These are phyloP conservation scores for Elongisporangium anandrum DNA, from an alignment of 352 stramenopile species.

Conservation along the genomic window DNA sequence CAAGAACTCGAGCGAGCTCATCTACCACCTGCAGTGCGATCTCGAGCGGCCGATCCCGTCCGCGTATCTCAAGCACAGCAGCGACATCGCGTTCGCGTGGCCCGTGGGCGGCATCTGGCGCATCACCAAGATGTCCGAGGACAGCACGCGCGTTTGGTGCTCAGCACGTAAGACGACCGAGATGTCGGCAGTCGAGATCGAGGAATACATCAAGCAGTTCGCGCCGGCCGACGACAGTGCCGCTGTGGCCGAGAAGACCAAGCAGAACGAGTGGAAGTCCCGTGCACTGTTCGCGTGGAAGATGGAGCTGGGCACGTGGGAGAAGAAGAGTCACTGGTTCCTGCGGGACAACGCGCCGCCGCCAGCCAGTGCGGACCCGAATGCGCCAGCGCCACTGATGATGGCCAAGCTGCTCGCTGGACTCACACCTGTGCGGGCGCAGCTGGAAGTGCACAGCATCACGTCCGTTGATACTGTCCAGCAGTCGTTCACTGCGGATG, in stretches of 20 bases:
- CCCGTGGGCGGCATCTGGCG: slow-evolving; percentile 25
- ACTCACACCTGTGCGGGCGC: slow-evolving; percentile 7
- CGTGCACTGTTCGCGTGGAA: slow-evolving; percentile 26
- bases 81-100: slow-evolving; percentile 11
- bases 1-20: slow-evolving; percentile 14
- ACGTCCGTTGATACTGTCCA: slow-evolving; percentile 14
- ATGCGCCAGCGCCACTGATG: not conserved
- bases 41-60: slow-evolving; percentile 18
- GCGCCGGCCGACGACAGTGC: not conserved
- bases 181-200: slow-evolving; percentile 10
- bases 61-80: slow-evolving; percentile 7
- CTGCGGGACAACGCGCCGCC: slow-evolving; percentile 4
- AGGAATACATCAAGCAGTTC: slow-evolving; percentile 8
- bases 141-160: slow-evolving; percentile 13
- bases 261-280: no score
- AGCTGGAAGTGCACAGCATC: slow-evolving; percentile 9
- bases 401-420: slow-evolving; percentile 6
- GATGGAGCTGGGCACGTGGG: slow-evolving; percentile 23
- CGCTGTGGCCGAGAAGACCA: not conserved
- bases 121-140: slow-evolving; percentile 7
- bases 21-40: slow-evolving; percentile 21
- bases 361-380: not conserved
- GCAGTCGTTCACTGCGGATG: slow-evolving; percentile 16
- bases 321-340: slow-evolving; percentile 22
- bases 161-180: slow-evolving; percentile 21